Base-by-base conservation (phyloP, 495 filamentous ascomycete genomes). In the Penicillium argentinense region DNA sequence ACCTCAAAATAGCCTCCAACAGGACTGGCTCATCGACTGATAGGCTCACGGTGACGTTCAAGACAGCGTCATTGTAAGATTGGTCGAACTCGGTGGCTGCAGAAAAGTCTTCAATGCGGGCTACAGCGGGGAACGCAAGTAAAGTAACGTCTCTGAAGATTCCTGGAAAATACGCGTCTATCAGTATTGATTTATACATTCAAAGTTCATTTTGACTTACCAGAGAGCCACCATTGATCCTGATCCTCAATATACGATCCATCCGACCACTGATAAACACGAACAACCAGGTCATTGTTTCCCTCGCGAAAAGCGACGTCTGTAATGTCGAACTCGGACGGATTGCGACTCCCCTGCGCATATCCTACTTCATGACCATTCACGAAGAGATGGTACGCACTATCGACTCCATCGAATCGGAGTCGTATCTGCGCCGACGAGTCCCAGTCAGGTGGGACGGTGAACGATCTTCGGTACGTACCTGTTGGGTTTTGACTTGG, bases 101-200 rank as follows among this genome's bases (percentile, higher is more conserved):
- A 39, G 75, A 74, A 39, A 81, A 75, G 45, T 87, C 81, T 42
- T 85, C 76, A 27, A 88, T 74, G 4, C 75, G 69, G 13, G 64
- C 67, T 5, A 63, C 47, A 1, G 59, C 56, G 2, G 78, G 78
- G 33, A 87, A 79, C 0, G 67, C 69, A 29, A 86, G 54, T 17
- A 88, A 71, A 16, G 72, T 70, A 4, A 88, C 84, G 47, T 87
- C 84, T 2, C 85, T 76, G 51, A 83, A 88, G 39, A 88, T 88
- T 4, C 84, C 84, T 59, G 22, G 29, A 5, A 14, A 6, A 29
- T 3, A n/a, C 0, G 3, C 25, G 8, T 9, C 26, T 39, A 6
- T 16, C 25, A 21, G 22, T 17, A 4, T 28, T 19, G n/a, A 7
- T 6, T 29, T 16, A 16, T 34, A 14, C 18, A 7, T 36, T 30